These are phyloP conservation scores for Fusarium sambucinum DNA, from an alignment of 2,329 filamentous ascomycete genomes.

Conservation along the genomic window DNA sequence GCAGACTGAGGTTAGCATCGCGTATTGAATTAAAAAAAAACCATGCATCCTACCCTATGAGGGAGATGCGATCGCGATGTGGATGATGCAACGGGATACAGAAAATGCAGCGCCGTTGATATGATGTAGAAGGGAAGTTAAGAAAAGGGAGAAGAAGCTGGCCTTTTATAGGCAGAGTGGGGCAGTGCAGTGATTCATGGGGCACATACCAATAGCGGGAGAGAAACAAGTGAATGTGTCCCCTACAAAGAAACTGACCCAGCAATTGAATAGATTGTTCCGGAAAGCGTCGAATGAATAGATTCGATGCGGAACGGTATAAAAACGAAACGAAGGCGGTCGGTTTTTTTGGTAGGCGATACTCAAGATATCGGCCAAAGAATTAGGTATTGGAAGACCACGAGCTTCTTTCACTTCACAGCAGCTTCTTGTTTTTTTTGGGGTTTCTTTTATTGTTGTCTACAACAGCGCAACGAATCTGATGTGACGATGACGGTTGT, in stretches of 20 bases:
- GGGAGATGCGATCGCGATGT: slow-evolving; percentile 37
- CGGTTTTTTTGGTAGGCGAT: slow-evolving; percentile 15
- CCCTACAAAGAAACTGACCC: slow-evolving; percentile 68
- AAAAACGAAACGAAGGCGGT: slow-evolving; percentile 14
- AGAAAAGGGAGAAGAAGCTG: slow-evolving; percentile 39
- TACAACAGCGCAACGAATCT: slow-evolving; percentile 54
- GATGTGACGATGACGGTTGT: slow-evolving; percentile 50
- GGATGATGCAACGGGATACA: slow-evolving; percentile 2
- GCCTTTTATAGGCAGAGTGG: slow-evolving; percentile 44
- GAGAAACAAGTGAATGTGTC: slow-evolving; percentile 99
- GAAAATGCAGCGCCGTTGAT: slow-evolving; percentile 18
- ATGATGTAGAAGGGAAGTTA: slow-evolving; percentile 45
- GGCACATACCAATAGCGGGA: slow-evolving; percentile 77
- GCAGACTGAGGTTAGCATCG: slow-evolving; percentile 45
- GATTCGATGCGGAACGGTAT: slow-evolving; percentile 41
- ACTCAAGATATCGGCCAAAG: slow-evolving; percentile 25
- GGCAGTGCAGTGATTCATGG: slow-evolving; percentile 45
- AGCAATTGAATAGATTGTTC: slow-evolving; percentile 24
- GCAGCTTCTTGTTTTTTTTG: slow-evolving; percentile 39
- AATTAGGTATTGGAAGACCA: slow-evolving; percentile 38
- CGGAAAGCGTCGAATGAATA: slow-evolving; percentile 39
- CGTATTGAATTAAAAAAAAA: slow-evolving; percentile 7
- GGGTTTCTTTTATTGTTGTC: slow-evolving; percentile 51
- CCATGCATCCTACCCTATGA: slow-evolving; percentile 35
- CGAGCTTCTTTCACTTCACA: slow-evolving; percentile 50